These are phyloP conservation scores for Ceratobasidium sp. DNA, from an alignment of 1,284 basidiomycete genomes.

Conservation along the genomic window DNA sequence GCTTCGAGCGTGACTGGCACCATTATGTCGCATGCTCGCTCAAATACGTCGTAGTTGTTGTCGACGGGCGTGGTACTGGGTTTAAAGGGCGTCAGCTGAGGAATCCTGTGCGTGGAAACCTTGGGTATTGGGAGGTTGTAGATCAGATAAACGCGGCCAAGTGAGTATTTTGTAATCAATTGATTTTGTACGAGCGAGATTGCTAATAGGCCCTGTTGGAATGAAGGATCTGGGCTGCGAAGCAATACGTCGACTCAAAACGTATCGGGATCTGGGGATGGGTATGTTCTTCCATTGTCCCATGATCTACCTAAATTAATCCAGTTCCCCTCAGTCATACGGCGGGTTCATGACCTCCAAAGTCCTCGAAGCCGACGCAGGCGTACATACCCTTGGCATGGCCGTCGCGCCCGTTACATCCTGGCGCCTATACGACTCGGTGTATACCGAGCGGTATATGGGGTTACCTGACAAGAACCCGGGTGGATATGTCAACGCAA, in stretches of 20 bases:
- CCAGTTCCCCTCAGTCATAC: constrained; percentile 72
- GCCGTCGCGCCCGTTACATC: constrained; percentile 91
- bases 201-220: neutral
- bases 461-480: constrained; percentile 82
- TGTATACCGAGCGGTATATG: constrained; percentile 99
- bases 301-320: constrained; percentile 41
- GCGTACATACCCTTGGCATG: constrained; percentile 90
- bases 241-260: constrained; percentile 81
- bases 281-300: constrained; percentile 66
- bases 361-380: constrained; percentile 86
- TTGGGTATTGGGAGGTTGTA: constrained; percentile 87
- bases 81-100: constrained; percentile 86
- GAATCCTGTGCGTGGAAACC: constrained; percentile 85
- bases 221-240: constrained; percentile 78
- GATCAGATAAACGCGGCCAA: constrained; percentile 91
- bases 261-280: constrained; percentile 96
- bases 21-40: constrained; percentile 85
- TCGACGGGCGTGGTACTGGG: constrained; percentile 96
- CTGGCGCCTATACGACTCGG: constrained; percentile 88
- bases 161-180: constrained; percentile 59
- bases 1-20: constrained; percentile 85
- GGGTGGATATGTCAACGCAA: constrained; percentile 85
- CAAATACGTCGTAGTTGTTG: constrained; percentile 87
- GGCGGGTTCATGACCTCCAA: constrained; percentile 95
- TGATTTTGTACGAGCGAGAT: neutral